Base-by-base conservation (phyloP, 768 basidiomycete species). In the Tubosaeta brunneosetosa region DNA sequence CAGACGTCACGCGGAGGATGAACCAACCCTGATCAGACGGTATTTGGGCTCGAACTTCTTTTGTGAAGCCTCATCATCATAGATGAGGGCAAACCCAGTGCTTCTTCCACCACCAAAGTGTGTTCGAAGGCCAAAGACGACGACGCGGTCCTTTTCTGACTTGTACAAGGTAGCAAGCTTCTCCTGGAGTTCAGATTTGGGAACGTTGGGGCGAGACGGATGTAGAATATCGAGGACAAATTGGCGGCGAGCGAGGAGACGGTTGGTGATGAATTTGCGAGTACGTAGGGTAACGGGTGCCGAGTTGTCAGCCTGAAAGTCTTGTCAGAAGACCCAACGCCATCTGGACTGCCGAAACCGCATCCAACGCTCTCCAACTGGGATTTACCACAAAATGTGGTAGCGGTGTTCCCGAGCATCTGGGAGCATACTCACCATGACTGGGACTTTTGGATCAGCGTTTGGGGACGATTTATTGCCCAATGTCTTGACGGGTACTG, bases 221-320 rank as follows among this genome's bases (percentile, higher is more conserved):
- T 99, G 97, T 61, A 97, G 84, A 61, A 95, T 82, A 62, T 94
- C 93, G 60, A 97, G 81, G 62, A 97, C 81, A 68, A 98, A 94
- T 80, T 98, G 97, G 67, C 91, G 90, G 64, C 97, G 90, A 62
- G 90, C 85, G 47, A 99, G 79, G 60, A 99, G 88, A 55, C 94
- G 92, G 83, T 99, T 99, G 70, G 94, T 97, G 74, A 97, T 90
- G 80, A 98, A 98, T 81, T 99, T 97, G 73, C 94, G 90, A 50
- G 97, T 97, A 66, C 97, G 91, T 71, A 99, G 81, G 61, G 97
- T 99, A 62, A 99, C 81, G 55, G 94, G 86, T 71, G 91, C 82
- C 72, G 83, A 78, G 70, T 71, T 77, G 71, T 89, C 89, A 76
- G 88, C 81, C 88, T 91, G 55, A 47, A 60, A 51, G 59, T 55